These are phyloP conservation scores for Omphalotus guepiniiformis DNA, from an alignment of 768 basidiomycete species.

Conservation along the genomic window DNA sequence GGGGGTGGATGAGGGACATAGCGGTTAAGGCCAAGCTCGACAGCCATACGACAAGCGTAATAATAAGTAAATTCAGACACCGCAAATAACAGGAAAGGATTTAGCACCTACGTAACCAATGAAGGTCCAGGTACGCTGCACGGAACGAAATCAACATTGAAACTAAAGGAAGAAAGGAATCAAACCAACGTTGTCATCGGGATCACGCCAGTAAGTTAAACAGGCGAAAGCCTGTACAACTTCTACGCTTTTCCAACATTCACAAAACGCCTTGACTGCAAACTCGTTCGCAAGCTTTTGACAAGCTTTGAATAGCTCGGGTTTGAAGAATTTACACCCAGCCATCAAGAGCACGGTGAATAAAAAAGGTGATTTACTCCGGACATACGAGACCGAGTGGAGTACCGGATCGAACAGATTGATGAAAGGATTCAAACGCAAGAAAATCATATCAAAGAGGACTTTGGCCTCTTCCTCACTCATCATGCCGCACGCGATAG, in stretches of 20 bases:
- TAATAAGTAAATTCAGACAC: neutral
- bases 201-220: conserved; percentile 86
- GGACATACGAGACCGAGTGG: conserved; percentile 77
- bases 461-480: conserved; percentile 65
- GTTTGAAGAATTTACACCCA: conserved; percentile 79
- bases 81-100: neutral
- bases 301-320: conserved; percentile 60
- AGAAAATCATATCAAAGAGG: conserved; percentile 74
- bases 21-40: conserved; percentile 77
- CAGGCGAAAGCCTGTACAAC: conserved; percentile 88
- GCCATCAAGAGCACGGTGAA: conserved; percentile 84
- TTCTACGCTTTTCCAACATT: conserved; percentile 78
- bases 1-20: conserved; percentile 50
- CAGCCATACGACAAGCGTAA: conserved; percentile 84
- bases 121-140: conserved; percentile 79
- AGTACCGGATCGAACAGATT: conserved; percentile 86
- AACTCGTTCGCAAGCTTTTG: conserved; percentile 71
- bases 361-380: conserved; percentile 74
- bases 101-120: conserved; percentile 68
- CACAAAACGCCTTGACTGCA: conserved; percentile 73
- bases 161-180: conserved; percentile 10
- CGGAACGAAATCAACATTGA: conserved; percentile 10
- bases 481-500: conserved; percentile 67
- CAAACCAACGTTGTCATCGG: conserved; percentile 68
- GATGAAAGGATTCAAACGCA: conserved; percentile 86